Base-by-base conservation (phyloP, 352 stramenopile genomes). In the Hyphochytrium catenoides region DNA sequence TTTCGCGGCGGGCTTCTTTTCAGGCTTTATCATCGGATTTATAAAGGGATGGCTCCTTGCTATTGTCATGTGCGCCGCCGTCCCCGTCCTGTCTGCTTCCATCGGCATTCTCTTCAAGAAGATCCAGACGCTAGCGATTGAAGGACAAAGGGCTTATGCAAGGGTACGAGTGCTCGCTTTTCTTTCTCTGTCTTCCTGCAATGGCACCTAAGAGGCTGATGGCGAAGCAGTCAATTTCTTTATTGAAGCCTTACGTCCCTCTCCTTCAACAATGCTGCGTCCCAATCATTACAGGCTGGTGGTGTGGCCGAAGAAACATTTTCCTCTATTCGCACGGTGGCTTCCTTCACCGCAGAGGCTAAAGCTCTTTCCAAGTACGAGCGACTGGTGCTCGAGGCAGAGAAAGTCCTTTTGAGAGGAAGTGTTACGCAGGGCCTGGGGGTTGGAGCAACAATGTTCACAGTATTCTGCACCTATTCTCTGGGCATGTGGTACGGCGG, bases 401-500 rank as follows among this genome's bases (percentile, higher is more conserved):
- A 54, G 5, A 36, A 41, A 9, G 54, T 59, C n/a, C 60, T 62
- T 1, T 58, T 74, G 37, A 49, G 43, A 31, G 68, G 64, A 31
- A 46, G 42, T 18, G 27, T 72, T 9, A 57, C 64, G 0, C 57
- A 73, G 15, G 56, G 61, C 6, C 54, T 54, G 39, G 64, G 62
- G 2, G 74, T 53, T 2, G 62, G 59, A 3, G 23, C 71, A 11
- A 73, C 77, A 51, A 74, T 75, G 28, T 52, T 67, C 28, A 57
- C 52, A 2, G 48, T 66, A 1, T 67, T 70, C 39, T 67, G 60
- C 40, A 71, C 62, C 12, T 84, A 84, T 43, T 65, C 59, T 9
- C 43, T 56, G 2, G 70, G 70, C 4, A 69, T 84, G 55, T 79
- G 58, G 52, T 81, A 74, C 31, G 68, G 70, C 4, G 62, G 66